Evolutionary conservation across 2,329 filamentous ascomycete species (phyloP).

Genomic region (Phialophora verrucosa): DNA sequence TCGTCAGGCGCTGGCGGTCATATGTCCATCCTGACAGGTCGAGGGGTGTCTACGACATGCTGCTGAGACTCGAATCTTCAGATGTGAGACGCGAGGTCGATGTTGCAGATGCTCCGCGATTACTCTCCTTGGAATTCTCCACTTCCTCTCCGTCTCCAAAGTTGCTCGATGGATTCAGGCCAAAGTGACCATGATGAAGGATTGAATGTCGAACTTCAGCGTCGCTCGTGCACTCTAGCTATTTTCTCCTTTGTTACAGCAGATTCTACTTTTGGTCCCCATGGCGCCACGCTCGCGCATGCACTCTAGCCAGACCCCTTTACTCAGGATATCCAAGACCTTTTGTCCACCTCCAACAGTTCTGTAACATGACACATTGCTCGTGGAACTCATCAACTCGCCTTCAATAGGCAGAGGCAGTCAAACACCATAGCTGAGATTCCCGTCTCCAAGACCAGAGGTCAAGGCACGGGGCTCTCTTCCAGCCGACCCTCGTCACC

Average conservation of each 20-base stretch:
- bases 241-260: not conserved
- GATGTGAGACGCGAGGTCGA: not conserved
- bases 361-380: conserved; percentile 10
- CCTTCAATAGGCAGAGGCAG: not conserved
- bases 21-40: not conserved
- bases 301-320: not conserved
- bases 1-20: conserved; percentile 6
- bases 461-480: not conserved
- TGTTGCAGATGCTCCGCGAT: not conserved
- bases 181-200: not conserved
- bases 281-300: conserved; percentile 1
- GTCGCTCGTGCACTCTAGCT: not conserved
- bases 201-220: not conserved
- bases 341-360: not conserved
- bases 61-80: not conserved
- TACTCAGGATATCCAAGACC: not conserved
- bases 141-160: not conserved
- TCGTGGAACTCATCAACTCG: conserved; percentile 5
- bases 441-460: not conserved
- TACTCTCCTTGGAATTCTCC: not conserved
- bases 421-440: not conserved
- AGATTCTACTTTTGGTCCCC: not conserved
- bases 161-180: not conserved
- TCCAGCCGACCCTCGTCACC: not conserved
- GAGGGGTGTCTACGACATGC: not conserved